Evolutionary conservation across 2,329 filamentous ascomycete species (phyloP), one percentile per base, ranked within the genome.

Genomic region (Stemphylium vesicarium): DNA sequence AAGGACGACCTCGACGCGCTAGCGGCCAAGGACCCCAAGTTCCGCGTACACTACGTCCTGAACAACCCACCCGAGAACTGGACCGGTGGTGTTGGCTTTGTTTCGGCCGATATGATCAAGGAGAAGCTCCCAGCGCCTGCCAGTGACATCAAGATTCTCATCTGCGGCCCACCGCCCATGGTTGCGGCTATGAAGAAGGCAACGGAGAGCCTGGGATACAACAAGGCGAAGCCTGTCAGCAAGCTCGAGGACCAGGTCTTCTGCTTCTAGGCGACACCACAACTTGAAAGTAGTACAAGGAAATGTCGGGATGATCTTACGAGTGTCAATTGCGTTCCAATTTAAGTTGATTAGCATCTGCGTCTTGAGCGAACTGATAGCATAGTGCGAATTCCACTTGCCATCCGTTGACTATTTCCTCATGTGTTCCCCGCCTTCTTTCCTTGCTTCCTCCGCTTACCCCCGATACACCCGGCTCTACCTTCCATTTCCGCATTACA

Each of bases 231-330:
- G 58, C 92, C 94, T 39, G 93, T 98, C 70, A 97, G 93, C 87
- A 98, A 98, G 86, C 87, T 98, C 49, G 90, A 94, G 75, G 95
- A 99, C 77, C 95, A 98, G 79, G 91, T 99, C 66, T 99, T 99
- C 81, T 92, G 91, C 73, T 99, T 99, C 80, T 92, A 90, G 26
- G 12, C 13, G 18, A 20, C 9, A n/a, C 11, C 6, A 6, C 39
- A 31, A 16, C 24, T 9, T 26, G 24, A 26, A 11, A 29, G 9
- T 29, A 29, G 26, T 29, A 11, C 8, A 11, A 29, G 11, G 26
- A 29, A 9, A 29, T 29, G 10, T 29, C 26, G 4, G 26, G 26
- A 29, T 29, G 26, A 29, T 10, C 26, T 29, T 29, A 29, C 26
- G 26, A 29, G 26, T 29, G 26, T 29, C 26, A 29, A 29, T 29